These are phyloP conservation scores for Thalassiosira hispida DNA, from an alignment of 352 stramenopile species.

Conservation along the genomic window DNA sequence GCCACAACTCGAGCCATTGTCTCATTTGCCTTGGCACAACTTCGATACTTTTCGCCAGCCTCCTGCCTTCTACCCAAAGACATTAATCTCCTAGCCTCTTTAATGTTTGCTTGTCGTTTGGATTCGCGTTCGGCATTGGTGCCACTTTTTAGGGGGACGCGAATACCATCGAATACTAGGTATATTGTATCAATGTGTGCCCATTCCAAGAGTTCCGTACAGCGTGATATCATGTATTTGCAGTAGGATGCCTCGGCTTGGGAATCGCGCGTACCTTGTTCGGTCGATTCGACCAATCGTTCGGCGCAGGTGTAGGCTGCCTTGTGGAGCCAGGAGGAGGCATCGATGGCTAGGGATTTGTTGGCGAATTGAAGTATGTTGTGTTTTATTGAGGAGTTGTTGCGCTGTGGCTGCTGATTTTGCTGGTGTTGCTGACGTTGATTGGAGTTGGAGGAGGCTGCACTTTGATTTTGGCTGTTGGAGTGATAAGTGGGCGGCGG, in stretches of 20 bases:
- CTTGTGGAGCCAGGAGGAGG: constrained; percentile 80
- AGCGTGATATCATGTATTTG: constrained; percentile 73
- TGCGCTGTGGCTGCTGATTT: not conserved
- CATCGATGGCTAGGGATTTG: constrained; percentile 73
- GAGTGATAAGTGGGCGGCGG: constrained; percentile 35
- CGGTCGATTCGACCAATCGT: constrained; percentile 69
- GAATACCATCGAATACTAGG: constrained; percentile 81
- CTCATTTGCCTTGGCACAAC: constrained; percentile 70
- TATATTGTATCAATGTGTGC: constrained; percentile 63
- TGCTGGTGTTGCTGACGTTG: constrained; percentile 14
- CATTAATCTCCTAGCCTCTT: constrained; percentile 62
- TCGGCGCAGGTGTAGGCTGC: constrained; percentile 76
- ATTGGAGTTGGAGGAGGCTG: not conserved
- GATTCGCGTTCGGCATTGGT: constrained; percentile 74
- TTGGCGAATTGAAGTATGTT: constrained; percentile 67
- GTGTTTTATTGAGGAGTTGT: constrained; percentile 23
- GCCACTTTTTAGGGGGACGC: constrained; percentile 76
- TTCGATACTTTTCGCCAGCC: constrained; percentile 75
- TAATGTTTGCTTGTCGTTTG: constrained; percentile 61
- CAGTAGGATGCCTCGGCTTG: constrained; percentile 54
- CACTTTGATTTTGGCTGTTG: not conserved
- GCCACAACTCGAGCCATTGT: constrained; percentile 67
- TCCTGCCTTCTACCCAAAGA: constrained; percentile 48
- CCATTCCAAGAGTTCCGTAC: constrained; percentile 63
- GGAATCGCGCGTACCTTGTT: constrained; percentile 41